Conservation (phyloP, 345 rosid genomes). For the Eucalyptus cloeziana region DNA sequence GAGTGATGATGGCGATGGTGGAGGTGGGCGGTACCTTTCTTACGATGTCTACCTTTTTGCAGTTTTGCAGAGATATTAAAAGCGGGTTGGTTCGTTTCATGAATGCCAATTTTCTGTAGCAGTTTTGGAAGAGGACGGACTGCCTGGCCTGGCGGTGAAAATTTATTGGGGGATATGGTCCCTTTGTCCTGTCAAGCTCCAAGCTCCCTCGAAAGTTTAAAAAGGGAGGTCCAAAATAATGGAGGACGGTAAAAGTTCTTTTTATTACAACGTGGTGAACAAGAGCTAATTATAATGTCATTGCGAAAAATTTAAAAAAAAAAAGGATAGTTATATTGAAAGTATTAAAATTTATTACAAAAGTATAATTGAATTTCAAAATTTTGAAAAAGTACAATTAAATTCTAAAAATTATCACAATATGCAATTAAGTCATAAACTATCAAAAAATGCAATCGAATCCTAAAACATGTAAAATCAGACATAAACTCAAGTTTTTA, state of each 20-base stretch:
- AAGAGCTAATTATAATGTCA: neutral
- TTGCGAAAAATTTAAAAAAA: rapidly evolving
- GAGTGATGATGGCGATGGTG: neutral
- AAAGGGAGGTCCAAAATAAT: neutral
- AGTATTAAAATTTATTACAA: too few relatives aligned
- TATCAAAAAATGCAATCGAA: too few relatives aligned
- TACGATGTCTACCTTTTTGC: neutral
- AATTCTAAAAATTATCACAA: too few relatives aligned
- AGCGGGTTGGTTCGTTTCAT: neutral
- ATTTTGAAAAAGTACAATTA: rapidly evolving
- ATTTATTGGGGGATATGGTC: neutral
- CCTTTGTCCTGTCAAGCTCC: neutral
- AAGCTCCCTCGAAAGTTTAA: neutral
- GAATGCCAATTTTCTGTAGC: neutral
- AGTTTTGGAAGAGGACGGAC: neutral
- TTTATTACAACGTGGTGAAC: neutral
- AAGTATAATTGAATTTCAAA: too few relatives aligned
- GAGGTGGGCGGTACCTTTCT: neutral
- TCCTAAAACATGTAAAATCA: too few relatives aligned
- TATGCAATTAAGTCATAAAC: rapidly evolving
- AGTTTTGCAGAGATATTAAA: neutral
- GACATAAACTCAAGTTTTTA: neutral
- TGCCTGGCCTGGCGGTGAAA: neutral
- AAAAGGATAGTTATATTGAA: neutral
- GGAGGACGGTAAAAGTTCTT: neutral